Base-by-base conservation (phyloP, 495 filamentous ascomycete species). In the Trichoderma gamsii region DNA sequence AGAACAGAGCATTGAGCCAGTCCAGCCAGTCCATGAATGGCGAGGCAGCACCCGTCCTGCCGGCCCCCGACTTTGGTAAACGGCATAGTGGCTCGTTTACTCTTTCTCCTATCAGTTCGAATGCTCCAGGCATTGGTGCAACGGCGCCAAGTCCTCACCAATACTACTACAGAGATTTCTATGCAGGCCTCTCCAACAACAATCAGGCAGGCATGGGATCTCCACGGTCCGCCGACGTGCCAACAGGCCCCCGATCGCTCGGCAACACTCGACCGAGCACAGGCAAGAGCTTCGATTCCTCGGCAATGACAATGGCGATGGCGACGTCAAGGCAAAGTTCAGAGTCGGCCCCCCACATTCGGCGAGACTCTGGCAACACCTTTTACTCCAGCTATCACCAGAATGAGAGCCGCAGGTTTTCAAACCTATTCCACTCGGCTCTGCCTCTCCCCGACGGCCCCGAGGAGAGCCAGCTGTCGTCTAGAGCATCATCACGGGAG, bases 401-500 rank as follows among this genome's bases (percentile, higher is more conserved):
- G 49, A 65, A 75, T 16, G 78, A 83, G 46, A 79, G 77, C 35
- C 77, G 81, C 41, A 80, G 83, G 3, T 79, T 82, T 70, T 92
- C 90, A 0, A 88, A 86, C 18, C 79, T 94, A 41, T 96, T 96
- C 79, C 90, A 90, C 51, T 96, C 92, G 9, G 92, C 92, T 15
- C 86, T 96, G 80, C 91, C 92, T 2, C 87, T 93, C 79, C 87
- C 89, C 0, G 92, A 95, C 72, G 85, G 78, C 15, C 75, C 79
- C 29, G 77, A 83, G 9, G 82, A 81, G 66, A 77, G 76, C 63
- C 76, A 75, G 71, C 71, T 74, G 16, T 78, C 82, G 27, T 85
- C 84, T 51, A 74, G 84, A 59, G 79, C 80, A 23, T 86, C 84
- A 32, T 84, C 82, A 16, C 74, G 78, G 13, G 82, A 85, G 70